Evolutionary conservation across 352 stramenopile species (phyloP).

Genomic region (Phytopythium vexans): DNA sequence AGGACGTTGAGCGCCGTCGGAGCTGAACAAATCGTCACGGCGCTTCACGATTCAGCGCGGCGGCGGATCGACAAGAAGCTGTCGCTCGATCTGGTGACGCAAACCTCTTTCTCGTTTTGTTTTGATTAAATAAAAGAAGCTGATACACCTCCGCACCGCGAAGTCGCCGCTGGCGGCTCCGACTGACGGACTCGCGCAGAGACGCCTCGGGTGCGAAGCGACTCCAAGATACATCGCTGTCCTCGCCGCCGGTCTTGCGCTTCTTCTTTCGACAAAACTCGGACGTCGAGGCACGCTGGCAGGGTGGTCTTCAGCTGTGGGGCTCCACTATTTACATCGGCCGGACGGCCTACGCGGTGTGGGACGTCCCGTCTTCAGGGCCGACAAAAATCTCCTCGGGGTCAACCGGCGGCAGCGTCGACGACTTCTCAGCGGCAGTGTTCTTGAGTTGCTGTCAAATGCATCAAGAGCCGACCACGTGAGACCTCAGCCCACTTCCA

Average conservation of each 20-base stretch:
- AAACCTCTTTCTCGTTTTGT: too few species aligned
- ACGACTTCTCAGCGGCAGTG: constrained; percentile 37
- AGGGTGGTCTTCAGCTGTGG: too few species aligned
- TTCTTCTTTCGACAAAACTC: not conserved
- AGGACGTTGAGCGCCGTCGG: constrained; percentile 1
- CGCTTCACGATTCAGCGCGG: too few species aligned
- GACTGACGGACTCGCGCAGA: constrained; percentile 1
- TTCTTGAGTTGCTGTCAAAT: constrained; percentile 57
- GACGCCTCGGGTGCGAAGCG: constrained; percentile 27
- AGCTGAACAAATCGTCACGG: too few species aligned
- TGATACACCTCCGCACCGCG: too few species aligned
- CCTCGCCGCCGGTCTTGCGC: constrained; percentile 1
- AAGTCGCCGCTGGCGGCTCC: too few species aligned
- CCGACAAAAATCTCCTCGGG: constrained; percentile 61
- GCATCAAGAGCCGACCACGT: not conserved
- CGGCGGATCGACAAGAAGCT: too few species aligned
- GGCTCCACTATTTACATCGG: constrained; percentile 5
- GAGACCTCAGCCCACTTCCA: not conserved
- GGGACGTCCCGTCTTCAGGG: constrained; percentile 27
- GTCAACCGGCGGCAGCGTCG: constrained; percentile 38
- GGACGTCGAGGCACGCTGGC: too few species aligned
- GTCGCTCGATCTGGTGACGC: too few species aligned
- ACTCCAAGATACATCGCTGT: constrained; percentile 26
- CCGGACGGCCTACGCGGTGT: constrained; percentile 24
- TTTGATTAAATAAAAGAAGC: too few species aligned